phyloP scores from a whole-genome alignment of 805 yeast species.

The Vanderwaltozyma yarrowii region DNA sequence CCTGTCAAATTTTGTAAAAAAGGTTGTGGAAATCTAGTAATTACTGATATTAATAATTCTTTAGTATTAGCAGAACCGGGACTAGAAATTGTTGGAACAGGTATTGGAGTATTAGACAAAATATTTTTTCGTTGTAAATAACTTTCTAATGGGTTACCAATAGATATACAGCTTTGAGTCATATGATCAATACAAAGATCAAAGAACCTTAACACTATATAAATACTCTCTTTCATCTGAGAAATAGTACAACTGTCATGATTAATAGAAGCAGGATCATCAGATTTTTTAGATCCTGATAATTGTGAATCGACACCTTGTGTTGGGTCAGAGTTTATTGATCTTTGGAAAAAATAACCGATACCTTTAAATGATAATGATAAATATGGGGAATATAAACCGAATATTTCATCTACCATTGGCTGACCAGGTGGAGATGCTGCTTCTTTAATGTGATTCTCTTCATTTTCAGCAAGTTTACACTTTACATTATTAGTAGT shows the following conservation, averaged over 20 bases:
- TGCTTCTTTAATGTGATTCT: no score
- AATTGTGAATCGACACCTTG: no score
- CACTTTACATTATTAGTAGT: background rate
- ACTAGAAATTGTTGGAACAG: conserved; percentile 9
- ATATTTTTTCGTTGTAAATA: conserved; percentile 11
- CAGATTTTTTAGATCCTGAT: no score
- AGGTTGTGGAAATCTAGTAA: conserved; percentile 19
- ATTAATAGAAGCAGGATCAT: no score
- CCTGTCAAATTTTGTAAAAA: conserved; percentile 12
- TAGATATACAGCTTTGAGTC: conserved; percentile 12
- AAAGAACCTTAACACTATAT: conserved; percentile 21
- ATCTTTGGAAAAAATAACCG: conserved; percentile 16
- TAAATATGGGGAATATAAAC: conserved; percentile 23
- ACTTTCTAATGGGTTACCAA: conserved; percentile 20
- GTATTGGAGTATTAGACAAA: background rate
- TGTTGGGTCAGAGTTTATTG: no score
- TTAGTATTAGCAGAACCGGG: conserved; percentile 4
- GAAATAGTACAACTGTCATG: background rate
- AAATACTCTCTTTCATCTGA: conserved; percentile 24
- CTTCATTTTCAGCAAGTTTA: no score
- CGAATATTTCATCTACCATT: conserved; percentile 22
- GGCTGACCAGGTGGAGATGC: conserved; percentile 9
- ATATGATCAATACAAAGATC: conserved; percentile 21
- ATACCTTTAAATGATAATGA: conserved; percentile 24
- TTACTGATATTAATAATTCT: conserved; percentile 8